Evolutionary conservation across 2,329 filamentous ascomycete species (phyloP).

Genomic region (Penicillium sp.): DNA sequence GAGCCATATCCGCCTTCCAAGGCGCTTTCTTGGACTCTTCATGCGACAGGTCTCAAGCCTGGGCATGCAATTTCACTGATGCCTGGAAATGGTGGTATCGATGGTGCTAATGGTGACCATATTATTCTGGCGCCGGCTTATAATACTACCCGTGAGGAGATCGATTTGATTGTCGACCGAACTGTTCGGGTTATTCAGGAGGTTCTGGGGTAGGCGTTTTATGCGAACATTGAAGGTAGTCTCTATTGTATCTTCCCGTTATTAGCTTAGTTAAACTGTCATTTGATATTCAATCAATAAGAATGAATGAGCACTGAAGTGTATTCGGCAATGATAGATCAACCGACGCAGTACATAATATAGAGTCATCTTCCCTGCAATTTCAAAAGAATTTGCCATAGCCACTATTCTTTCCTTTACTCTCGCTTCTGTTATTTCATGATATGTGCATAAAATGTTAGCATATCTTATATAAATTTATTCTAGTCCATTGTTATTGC

Average conservation of each 20-base stretch:
- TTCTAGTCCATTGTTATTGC: background rate
- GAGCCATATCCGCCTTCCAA: constrained; percentile 47
- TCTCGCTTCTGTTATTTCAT: too few relatives aligned
- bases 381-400: background rate
- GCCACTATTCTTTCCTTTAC: background rate
- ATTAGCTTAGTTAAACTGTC: background rate
- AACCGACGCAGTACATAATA: background rate
- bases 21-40: constrained; percentile 46
- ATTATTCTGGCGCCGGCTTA: constrained; percentile 55
- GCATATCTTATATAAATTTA: background rate
- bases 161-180: constrained; percentile 50
- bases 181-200: constrained; percentile 44
- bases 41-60: constrained; percentile 43
- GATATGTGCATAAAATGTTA: background rate
- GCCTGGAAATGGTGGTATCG: constrained; percentile 50
- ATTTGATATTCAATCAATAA: background rate
- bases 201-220: constrained; percentile 16
- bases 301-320: background rate
- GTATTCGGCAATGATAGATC: too few relatives aligned
- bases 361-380: background rate
- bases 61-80: constrained; percentile 51
- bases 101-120: constrained; percentile 54
- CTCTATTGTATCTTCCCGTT: background rate
- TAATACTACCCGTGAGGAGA: constrained; percentile 48
- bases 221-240: background rate